Conservation (phyloP, 2,329 filamentous ascomycete genomes). For the Phialocephala subalpina region DNA sequence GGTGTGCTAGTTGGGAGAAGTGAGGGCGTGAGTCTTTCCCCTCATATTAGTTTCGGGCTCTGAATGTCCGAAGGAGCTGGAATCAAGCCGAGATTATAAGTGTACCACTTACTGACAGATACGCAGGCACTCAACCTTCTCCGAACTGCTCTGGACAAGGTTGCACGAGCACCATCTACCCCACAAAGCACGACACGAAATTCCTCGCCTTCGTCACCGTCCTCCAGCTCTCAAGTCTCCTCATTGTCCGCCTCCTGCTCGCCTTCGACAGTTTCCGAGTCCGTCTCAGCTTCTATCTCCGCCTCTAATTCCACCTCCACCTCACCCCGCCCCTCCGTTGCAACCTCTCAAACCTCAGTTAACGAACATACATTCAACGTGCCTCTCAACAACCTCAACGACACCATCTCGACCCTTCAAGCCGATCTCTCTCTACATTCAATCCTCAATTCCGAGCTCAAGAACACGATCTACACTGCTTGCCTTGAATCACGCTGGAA, state of each 20-base stretch:
- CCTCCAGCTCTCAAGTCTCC: neutral
- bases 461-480: neutral
- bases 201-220: neutral
- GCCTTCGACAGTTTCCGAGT: no score
- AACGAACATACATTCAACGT: neutral
- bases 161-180: neutral
- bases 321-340: neutral
- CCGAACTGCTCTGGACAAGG: constrained; percentile 1
- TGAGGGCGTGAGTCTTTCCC: constrained; percentile 7
- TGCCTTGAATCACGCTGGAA: neutral
- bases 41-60: neutral
- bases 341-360: neutral
- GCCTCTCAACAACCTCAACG: neutral
- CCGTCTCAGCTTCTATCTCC: neutral
- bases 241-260: no score
- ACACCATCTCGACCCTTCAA: neutral
- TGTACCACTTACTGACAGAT: neutral
- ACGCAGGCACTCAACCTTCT: constrained; percentile 1
- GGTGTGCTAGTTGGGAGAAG: constrained; percentile 1
- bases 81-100: neutral
- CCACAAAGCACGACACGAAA: neutral
- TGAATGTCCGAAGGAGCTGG: neutral
- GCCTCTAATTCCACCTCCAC: neutral
- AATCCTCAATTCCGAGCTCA: neutral
- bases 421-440: neutral